phyloP scores from a whole-genome alignment of 176 grass and related monocot species.

The Cenchrus purpureus region DNA sequence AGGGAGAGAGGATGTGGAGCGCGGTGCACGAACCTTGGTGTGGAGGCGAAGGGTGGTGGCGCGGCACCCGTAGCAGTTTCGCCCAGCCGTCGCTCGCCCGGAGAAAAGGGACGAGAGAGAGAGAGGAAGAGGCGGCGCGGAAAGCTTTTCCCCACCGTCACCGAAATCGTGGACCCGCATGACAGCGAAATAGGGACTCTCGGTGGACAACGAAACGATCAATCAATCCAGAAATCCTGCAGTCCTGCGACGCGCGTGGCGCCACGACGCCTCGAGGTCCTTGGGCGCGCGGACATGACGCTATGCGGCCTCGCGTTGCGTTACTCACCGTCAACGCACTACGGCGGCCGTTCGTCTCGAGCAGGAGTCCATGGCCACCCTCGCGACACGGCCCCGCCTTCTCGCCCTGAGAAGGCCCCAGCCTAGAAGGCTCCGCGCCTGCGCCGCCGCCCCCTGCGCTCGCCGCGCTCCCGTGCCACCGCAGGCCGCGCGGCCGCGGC shows the following conservation, averaged over 20 bases:
- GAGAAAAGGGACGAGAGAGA: too few species aligned
- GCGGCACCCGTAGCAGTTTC: too few species aligned
- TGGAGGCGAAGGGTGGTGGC: too few species aligned
- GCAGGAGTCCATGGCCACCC: constrained; percentile 51
- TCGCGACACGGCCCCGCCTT: constrained; percentile 43
- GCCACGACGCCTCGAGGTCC: constrained; percentile 46
- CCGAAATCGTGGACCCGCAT: too few species aligned
- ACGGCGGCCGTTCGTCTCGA: background rate
- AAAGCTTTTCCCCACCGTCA: too few species aligned
- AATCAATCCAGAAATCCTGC: background rate
- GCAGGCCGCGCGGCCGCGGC: constrained; percentile 46
- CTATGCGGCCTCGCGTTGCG: constrained; percentile 8
- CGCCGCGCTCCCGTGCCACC: constrained; percentile 23
- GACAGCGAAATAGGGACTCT: too few species aligned
- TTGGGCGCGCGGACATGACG: background rate
- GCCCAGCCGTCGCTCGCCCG: too few species aligned
- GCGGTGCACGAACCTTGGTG: too few species aligned
- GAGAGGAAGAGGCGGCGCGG: too few species aligned
- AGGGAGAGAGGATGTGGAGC: too few species aligned
- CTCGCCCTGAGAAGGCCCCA: constrained; percentile 43
- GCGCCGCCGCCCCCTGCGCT: constrained; percentile 20
- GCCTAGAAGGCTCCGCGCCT: constrained; percentile 16
- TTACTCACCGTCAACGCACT: background rate
- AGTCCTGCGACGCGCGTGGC: constrained; percentile 41
- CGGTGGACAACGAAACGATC: too few species aligned